A percentile compares a stretch with the other conserved stretches of the same genome.
Evolutionary conservation across 768 basidiomycete species (phyloP).

Genomic region (Kwoniella pini): DNA sequence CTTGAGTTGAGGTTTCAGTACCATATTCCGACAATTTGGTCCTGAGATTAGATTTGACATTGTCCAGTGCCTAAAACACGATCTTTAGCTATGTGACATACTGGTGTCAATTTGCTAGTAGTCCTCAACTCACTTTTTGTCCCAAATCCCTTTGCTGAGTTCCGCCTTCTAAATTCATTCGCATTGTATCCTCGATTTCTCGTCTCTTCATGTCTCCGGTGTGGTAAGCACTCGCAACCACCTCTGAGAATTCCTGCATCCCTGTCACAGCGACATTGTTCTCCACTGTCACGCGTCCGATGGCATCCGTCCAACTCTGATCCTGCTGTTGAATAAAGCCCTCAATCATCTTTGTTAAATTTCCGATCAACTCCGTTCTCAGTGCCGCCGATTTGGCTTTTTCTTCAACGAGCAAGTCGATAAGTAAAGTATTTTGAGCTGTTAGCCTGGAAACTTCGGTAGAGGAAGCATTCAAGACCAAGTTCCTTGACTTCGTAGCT

Average conservation of each 20-base stretch:
- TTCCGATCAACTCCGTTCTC: conserved; percentile 72
- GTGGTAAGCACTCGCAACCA: conserved; percentile 26
- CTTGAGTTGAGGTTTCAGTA: conserved; percentile 16
- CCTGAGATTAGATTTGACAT: conserved; percentile 20
- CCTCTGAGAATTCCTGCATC: conserved; percentile 59
- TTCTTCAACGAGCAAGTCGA: conserved; percentile 67
- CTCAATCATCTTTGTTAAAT: conserved; percentile 69
- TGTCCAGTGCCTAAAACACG: conserved; percentile 21
- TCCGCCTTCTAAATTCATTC: conserved; percentile 11
- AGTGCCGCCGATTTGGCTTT: conserved; percentile 67
- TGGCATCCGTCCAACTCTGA: conserved; percentile 63
- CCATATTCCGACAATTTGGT: conserved; percentile 27
- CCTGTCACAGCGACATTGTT: conserved; percentile 63
- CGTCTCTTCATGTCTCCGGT: conserved; percentile 61
- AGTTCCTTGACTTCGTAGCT: conserved; percentile 59
- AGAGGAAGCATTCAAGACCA: conserved; percentile 31
- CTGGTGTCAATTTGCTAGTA: background rate
- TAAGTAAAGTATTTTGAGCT: conserved; percentile 69
- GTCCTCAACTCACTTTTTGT: conserved; percentile 19
- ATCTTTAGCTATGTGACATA: background rate
- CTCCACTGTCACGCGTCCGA: conserved; percentile 61
- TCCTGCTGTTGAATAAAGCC: conserved; percentile 72
- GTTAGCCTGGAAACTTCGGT: conserved; percentile 62
- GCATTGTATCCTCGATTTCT: conserved; percentile 57
- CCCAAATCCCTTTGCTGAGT: conserved; percentile 28